Percentiles rank a stretch among this genome's conserved stretches.
These are phyloP conservation scores for Cercospora citrullina DNA, from an alignment of 2,329 filamentous ascomycete genomes.

Conservation along the genomic window DNA sequence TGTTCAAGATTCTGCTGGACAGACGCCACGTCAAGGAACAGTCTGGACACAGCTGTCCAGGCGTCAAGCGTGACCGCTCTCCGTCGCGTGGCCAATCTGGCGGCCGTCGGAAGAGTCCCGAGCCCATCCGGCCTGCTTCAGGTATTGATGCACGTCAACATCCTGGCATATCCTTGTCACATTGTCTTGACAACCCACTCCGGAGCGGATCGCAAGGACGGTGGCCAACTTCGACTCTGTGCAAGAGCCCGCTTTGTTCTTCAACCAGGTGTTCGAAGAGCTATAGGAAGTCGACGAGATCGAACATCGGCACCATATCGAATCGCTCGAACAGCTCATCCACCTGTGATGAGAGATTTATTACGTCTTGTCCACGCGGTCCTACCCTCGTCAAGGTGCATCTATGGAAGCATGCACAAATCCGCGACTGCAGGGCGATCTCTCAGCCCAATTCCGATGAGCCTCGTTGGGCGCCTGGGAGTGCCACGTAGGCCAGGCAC, in stretches of 20 bases:
- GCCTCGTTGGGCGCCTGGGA: neutral
- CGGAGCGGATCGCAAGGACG: neutral
- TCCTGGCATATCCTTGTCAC: constrained; percentile 10
- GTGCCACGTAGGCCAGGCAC: constrained; percentile 7
- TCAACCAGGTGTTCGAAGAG: neutral
- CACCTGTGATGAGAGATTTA: neutral
- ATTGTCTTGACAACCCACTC: neutral
- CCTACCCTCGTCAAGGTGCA: neutral
- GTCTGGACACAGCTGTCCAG: neutral
- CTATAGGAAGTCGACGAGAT: neutral
- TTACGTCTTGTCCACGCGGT: neutral
- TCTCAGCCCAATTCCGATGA: constrained; percentile 10
- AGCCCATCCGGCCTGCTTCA: constrained; percentile 10
- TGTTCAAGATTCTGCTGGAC: neutral
- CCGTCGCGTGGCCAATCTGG: constrained; percentile 4
- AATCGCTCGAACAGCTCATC: neutral
- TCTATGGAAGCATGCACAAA: neutral
- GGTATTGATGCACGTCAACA: constrained; percentile 3
- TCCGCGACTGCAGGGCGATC: constrained; percentile 1
- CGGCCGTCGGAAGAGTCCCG: neutral
- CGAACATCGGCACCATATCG: neutral
- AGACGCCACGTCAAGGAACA: neutral
- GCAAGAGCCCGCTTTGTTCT: neutral
- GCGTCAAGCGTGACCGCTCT: neutral
- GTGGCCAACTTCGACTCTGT: constrained; percentile 2